A percentile compares a stretch with the other conserved stretches of the same genome.
Evolutionary conservation across 306 rosid genomes (phyloP).

Genomic region (Trifolium repens): DNA sequence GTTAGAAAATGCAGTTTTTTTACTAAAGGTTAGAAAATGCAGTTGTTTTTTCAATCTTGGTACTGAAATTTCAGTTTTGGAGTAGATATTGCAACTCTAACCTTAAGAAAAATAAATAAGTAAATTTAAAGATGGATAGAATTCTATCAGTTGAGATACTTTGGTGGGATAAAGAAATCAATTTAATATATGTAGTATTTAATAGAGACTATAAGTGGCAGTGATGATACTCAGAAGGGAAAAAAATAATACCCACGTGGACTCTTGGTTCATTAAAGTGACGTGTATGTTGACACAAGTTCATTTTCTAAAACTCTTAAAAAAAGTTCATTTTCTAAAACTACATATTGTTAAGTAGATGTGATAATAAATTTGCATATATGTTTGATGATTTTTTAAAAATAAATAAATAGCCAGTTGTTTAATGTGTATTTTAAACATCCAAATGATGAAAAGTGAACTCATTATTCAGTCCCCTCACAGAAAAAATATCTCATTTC

Average conservation of each 20-base stretch:
- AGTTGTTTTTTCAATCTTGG: neutral
- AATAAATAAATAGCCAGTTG: neutral
- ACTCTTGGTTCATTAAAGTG: neutral
- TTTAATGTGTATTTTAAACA: neutral
- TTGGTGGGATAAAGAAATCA: slow-evolving; percentile 1
- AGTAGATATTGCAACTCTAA: neutral
- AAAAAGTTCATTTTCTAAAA: neutral
- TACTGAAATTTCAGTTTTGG: neutral
- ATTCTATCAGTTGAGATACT: slow-evolving; percentile 9
- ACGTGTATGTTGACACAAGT: neutral
- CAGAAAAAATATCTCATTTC: neutral
- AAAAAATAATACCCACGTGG: neutral
- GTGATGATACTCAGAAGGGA: neutral
- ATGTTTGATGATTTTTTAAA: neutral
- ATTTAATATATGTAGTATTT: neutral
- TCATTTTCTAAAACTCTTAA: slow-evolving; percentile 3
- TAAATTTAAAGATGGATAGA: neutral
- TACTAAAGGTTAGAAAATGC: neutral
- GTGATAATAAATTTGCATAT: neutral
- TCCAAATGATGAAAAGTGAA: slow-evolving; percentile 8
- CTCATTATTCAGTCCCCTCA: neutral
- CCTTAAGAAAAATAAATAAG: neutral
- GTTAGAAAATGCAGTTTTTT: neutral
- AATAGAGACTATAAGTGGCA: neutral
- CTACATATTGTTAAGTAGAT: neutral